Conservation (phyloP, 495 filamentous ascomycete genomes). For the Hypomontagnella monticulosa region DNA sequence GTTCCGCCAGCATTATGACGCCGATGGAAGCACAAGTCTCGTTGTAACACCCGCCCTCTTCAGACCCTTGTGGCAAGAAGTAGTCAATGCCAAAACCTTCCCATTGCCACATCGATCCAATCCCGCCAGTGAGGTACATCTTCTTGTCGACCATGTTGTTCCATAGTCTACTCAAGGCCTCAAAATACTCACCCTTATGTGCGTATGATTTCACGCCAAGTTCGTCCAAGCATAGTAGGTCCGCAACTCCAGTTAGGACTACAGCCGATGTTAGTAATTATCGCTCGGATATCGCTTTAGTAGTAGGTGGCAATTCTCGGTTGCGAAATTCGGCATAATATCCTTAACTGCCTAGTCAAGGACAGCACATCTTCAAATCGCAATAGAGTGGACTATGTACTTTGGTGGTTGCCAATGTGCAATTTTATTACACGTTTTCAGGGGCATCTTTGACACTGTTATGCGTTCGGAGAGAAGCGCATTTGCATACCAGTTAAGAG, state of each 20-base stretch:
- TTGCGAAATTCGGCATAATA: not conserved
- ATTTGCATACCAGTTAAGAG: not conserved
- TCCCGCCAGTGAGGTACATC: conserved; percentile 69
- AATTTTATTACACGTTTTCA: too few species aligned
- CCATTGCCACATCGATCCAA: conserved; percentile 68
- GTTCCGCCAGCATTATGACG: conserved; percentile 68
- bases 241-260: conserved; percentile 52
- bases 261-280: conserved; percentile 10
- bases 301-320: not conserved
- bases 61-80: conserved; percentile 64
- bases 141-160: conserved; percentile 67
- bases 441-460: too few species aligned
- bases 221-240: conserved; percentile 48
- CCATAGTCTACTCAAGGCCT: conserved; percentile 60
- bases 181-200: conserved; percentile 42
- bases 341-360: conserved; percentile 1
- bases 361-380: not conserved
- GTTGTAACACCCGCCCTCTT: conserved; percentile 69
- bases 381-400: not conserved
- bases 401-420: not conserved
- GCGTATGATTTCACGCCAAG: conserved; percentile 40
- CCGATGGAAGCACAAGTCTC: conserved; percentile 70
- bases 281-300: not conserved
- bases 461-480: not conserved
- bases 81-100: conserved; percentile 70